Percentiles rank a stretch among this genome's conserved stretches.
Conservation (phyloP, 129 eudicot genomes). For the Flaveria brownii region DNA sequence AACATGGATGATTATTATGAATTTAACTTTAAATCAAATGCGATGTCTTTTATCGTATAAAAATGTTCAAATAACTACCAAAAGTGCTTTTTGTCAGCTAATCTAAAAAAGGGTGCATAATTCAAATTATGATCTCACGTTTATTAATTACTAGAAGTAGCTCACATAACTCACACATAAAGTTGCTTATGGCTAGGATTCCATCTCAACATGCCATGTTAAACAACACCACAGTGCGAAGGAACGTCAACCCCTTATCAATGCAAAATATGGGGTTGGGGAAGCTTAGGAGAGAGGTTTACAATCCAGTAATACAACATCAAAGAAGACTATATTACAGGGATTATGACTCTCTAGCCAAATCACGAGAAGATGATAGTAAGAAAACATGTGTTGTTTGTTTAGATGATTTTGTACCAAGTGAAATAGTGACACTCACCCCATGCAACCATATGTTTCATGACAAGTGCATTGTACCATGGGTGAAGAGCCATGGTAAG, state of each 20-base stretch:
- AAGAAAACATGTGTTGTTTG: conserved; percentile 65
- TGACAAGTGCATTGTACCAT: conserved; percentile 78
- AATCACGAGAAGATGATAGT: conserved; percentile 37
- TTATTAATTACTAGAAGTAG: neutral
- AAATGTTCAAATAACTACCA: no score
- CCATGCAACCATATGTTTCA: conserved; percentile 86
- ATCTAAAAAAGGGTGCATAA: no score
- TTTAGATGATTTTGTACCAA: conserved; percentile 65
- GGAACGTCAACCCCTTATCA: conserved; percentile 17
- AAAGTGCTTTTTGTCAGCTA: no score
- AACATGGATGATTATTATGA: no score
- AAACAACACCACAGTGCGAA: conserved; percentile 14
- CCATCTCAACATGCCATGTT: conserved; percentile 25
- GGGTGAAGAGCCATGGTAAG: conserved; percentile 67
- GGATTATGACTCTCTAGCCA: conserved; percentile 24
- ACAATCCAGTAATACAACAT: conserved; percentile 42
- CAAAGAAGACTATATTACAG: conserved; percentile 36
- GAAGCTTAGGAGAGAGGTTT: conserved; percentile 61
- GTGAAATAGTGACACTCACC: conserved; percentile 52
- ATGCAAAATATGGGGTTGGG: conserved; percentile 38
- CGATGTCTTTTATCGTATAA: no score
- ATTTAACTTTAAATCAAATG: no score
- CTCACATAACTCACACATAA: no score
- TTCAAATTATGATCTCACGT: neutral
- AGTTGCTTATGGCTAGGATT: conserved; percentile 7